phyloP scores from a whole-genome alignment of 2,329 filamentous ascomycete genomes.

The Keithomyces neogunnii region DNA sequence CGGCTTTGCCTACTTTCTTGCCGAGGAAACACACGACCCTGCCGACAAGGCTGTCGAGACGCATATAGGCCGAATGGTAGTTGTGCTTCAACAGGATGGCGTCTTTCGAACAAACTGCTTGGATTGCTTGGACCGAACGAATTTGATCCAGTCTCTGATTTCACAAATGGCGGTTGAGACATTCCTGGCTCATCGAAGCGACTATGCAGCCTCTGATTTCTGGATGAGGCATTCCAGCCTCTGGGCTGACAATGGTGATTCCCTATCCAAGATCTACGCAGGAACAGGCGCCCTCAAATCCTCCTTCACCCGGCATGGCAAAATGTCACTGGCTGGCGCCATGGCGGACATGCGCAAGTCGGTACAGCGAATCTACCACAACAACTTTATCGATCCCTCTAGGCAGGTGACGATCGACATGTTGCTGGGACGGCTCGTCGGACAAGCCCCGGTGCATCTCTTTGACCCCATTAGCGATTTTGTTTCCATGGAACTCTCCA shows the following conservation, averaged over 20 bases:
- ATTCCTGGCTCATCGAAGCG: constrained; percentile 66
- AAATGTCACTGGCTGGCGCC: constrained; percentile 89
- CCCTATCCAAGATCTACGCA: constrained; percentile 88
- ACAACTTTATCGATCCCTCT: constrained; percentile 92
- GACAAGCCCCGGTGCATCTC: constrained; percentile 74
- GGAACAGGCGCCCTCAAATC: constrained; percentile 93
- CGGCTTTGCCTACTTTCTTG: constrained; percentile 86
- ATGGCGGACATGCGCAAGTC: constrained; percentile 95
- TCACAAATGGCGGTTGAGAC: constrained; percentile 86
- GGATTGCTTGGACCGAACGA: constrained; percentile 92
- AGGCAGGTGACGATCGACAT: constrained; percentile 93
- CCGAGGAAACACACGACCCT: constrained; percentile 58
- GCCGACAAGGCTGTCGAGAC: constrained; percentile 30
- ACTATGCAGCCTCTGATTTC: constrained; percentile 67
- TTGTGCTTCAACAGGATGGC: constrained; percentile 87
- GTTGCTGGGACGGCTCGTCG: constrained; percentile 75
- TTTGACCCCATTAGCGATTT: constrained; percentile 94
- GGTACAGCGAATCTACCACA: constrained; percentile 88
- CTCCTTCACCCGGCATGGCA: constrained; percentile 87
- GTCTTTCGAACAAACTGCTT: constrained; percentile 93
- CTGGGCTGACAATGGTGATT: constrained; percentile 97
- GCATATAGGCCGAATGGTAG: constrained; percentile 41
- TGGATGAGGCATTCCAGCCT: constrained; percentile 88
- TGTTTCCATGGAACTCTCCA: constrained; percentile 67
- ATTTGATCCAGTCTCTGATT: constrained; percentile 91